phyloP scores from a whole-genome alignment of 768 basidiomycete genomes.

The Mycena venus region DNA sequence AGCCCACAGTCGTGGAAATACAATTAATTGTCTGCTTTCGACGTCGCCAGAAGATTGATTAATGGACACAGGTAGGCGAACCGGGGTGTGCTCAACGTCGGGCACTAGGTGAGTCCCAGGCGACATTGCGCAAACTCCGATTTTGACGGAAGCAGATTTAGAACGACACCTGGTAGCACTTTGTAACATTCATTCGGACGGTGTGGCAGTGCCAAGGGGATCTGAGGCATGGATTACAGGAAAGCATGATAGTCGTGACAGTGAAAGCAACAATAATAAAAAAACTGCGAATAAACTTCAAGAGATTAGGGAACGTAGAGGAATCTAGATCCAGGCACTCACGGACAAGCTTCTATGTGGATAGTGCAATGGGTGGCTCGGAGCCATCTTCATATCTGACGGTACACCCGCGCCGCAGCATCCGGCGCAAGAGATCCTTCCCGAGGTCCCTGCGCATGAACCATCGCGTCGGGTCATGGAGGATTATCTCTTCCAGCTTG shows the following conservation, averaged over 20 bases:
- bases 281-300: no score
- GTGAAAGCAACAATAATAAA: no score
- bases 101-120: background rate
- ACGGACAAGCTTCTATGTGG: background rate
- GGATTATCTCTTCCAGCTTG: background rate
- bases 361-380: background rate
- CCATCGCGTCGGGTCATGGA: conserved; percentile 16
- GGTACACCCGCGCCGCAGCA: background rate
- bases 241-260: no score
- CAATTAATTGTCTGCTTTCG: no score
- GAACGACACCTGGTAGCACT: background rate
- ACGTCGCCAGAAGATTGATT: background rate
- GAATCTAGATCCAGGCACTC: background rate
- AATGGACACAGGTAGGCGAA: background rate
- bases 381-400: conserved; percentile 33
- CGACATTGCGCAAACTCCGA: background rate
- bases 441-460: conserved; percentile 7
- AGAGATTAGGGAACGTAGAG: background rate
- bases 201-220: background rate
- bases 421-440: conserved; percentile 1
- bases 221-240: background rate
- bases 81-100: background rate
- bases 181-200: background rate
- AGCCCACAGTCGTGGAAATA: no score
- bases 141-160: background rate